A percentile compares a stretch with the other conserved stretches of the same genome.
Evolutionary conservation across 331 rosid species (phyloP).

Genomic region (Cydonia oblonga): DNA sequence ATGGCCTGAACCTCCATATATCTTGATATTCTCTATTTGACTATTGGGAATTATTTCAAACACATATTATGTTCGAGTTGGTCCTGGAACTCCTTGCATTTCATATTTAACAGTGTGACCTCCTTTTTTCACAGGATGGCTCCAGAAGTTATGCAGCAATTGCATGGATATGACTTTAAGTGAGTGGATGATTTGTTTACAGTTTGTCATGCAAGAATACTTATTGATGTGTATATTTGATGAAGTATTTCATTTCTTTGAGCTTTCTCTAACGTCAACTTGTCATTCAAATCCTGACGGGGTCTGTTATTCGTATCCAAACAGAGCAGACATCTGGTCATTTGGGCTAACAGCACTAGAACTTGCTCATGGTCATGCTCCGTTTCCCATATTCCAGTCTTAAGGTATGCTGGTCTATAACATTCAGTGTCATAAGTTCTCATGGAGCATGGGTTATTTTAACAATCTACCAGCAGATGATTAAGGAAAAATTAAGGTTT

Average conservation of each 20-base stretch:
- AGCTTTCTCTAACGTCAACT: not conserved
- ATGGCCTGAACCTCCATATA: not conserved
- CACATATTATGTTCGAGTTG: not conserved
- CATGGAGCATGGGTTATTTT: not conserved
- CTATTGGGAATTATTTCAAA: not conserved
- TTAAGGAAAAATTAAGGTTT: not conserved
- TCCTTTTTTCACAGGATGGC: conserved; percentile 20
- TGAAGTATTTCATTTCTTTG: not conserved
- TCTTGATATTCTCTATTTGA: not conserved
- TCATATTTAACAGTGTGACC: not conserved
- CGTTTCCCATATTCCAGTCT: conserved; percentile 9
- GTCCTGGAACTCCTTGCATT: not conserved
- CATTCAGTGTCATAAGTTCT: not conserved
- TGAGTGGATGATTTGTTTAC: conserved; percentile 1
- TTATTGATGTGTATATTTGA: not conserved
- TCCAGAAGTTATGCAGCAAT: conserved; percentile 32
- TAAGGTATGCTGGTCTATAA: conserved; percentile 1
- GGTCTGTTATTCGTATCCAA: not conserved
- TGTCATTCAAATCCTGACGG: not conserved
- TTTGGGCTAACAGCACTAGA: conserved; percentile 27
- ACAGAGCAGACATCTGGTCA: conserved; percentile 26
- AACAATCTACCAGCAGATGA: not conserved
- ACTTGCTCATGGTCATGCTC: conserved; percentile 31
- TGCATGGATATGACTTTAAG: conserved; percentile 29
- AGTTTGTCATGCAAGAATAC: not conserved